These are phyloP conservation scores for Myriosclerotinia scirpicola DNA, from an alignment of 2,329 filamentous ascomycete species.

Conservation along the genomic window DNA sequence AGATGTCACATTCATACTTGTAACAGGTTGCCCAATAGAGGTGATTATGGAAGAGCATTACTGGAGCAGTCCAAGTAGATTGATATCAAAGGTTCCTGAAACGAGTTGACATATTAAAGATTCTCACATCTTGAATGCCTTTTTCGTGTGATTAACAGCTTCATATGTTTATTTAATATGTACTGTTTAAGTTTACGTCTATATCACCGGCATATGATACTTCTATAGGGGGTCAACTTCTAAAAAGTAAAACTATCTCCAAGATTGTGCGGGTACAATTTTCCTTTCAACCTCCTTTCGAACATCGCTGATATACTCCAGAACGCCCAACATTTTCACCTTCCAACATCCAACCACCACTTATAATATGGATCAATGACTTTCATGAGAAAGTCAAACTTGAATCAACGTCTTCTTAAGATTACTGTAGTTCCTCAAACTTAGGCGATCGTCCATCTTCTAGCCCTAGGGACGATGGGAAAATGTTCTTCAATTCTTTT, in stretches of 20 bases:
- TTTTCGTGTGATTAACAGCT: neutral
- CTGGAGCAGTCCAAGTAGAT: slow-evolving; percentile 25
- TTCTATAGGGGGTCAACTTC: neutral
- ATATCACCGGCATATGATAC: neutral
- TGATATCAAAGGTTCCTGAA: neutral
- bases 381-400: neutral
- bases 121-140: no score
- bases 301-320: neutral
- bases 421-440: no score
- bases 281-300: neutral
- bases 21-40: slow-evolving; percentile 69
- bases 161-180: neutral
- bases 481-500: neutral
- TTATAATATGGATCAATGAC: neutral
- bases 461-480: no score
- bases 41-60: slow-evolving; percentile 65
- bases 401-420: no score
- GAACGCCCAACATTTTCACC: neutral
- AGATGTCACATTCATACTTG: slow-evolving; percentile 81
- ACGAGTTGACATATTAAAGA: neutral
- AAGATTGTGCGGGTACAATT: neutral
- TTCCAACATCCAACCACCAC: neutral
- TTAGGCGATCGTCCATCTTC: no score
- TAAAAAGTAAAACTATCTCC: neutral
- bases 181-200: neutral